phyloP scores from a whole-genome alignment of 2,329 filamentous ascomycete species.

The Neoscytalidium dimidiatum region DNA sequence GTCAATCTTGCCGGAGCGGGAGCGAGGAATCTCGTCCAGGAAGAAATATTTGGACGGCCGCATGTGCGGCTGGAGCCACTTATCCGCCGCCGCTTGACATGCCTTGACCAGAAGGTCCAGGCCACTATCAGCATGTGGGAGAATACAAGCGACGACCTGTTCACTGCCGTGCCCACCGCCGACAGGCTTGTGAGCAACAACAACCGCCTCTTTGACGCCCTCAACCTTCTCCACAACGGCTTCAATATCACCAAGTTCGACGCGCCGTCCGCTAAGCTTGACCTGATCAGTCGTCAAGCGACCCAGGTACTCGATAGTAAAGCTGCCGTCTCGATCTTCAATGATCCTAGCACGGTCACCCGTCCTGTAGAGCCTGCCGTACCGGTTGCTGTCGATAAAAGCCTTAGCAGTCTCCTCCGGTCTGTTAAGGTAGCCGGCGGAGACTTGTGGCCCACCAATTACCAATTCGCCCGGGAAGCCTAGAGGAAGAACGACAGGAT shows the following conservation, averaged over 20 bases:
- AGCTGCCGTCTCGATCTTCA: constrained; percentile 56
- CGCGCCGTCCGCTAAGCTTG: constrained; percentile 76
- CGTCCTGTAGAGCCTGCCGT: constrained; percentile 72
- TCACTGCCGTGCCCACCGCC: constrained; percentile 9
- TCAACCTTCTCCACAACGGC: constrained; percentile 17
- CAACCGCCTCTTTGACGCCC: constrained; percentile 50
- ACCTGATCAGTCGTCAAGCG: constrained; percentile 76
- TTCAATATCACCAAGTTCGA: constrained; percentile 64
- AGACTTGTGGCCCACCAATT: constrained; percentile 74
- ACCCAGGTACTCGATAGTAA: constrained; percentile 71
- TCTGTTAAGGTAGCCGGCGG: constrained; percentile 74
- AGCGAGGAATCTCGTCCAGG: constrained; percentile 63
- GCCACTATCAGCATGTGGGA: background rate
- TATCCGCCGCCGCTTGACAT: background rate
- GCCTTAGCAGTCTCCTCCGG: constrained; percentile 48
- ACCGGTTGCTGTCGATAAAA: constrained; percentile 38
- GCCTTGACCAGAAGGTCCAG: constrained; percentile 23
- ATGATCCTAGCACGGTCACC: constrained; percentile 70
- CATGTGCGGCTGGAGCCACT: constrained; percentile 79
- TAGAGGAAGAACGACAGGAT: constrained; percentile 36
- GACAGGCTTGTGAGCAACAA: constrained; percentile 37
- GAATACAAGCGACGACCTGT: constrained; percentile 12
- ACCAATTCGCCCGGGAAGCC: constrained; percentile 66
- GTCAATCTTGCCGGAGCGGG: constrained; percentile 79
- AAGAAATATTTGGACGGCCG: constrained; percentile 70